Evolutionary conservation across 228 moss, liverwort and hornwort genomes (phyloP), one percentile per base, ranked within the genome.

Genomic region (Sphagnum magellanicum): DNA sequence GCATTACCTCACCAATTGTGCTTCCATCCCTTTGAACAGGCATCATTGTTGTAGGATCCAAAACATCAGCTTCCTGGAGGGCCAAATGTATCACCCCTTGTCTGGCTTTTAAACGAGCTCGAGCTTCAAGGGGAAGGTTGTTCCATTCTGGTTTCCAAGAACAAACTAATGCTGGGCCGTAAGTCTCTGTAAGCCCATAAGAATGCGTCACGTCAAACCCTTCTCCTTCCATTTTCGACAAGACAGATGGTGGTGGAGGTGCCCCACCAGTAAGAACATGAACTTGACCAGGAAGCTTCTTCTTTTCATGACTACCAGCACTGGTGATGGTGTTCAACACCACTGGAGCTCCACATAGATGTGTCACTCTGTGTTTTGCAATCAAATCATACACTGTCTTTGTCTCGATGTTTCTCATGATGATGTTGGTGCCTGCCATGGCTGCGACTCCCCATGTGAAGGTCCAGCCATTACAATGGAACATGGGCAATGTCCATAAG

Each of bases 381-480:
- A 94, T 85, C 5, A 75, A 70, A 61, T 79, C 76, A 50, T 80
- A 91, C 50, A 94, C 76, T 1, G 51, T 79, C 75, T 82, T 84
- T 0, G 71, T 9, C 8, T 86, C 81, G 9, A 94, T 79, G 65
- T 84, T 83, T 63, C 90, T 76, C 15, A 87, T 63, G 69, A 88
- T 88, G 59, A 93, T 70, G 63, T 81, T 90, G 15, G 90, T 92
- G 74, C 88, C 92, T 14, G 73, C 85, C 4, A 75, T 77, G n/a
- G 86, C 78, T 6, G 93, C 89, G 58, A 86, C 70, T 32, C 78
- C 76, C 90, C 91, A 94, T 48, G 83, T 71, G 70, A 85, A 91
- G 64, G 85, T 77, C 91, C 91, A 91, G 61, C 94, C 91, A 66
- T 91, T 94, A 70, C 91, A 91, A 68, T 94, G 94, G 62, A 89